Base-by-base conservation (phyloP, 768 basidiomycete genomes). In the Holtermanniella nyarrowii region DNA sequence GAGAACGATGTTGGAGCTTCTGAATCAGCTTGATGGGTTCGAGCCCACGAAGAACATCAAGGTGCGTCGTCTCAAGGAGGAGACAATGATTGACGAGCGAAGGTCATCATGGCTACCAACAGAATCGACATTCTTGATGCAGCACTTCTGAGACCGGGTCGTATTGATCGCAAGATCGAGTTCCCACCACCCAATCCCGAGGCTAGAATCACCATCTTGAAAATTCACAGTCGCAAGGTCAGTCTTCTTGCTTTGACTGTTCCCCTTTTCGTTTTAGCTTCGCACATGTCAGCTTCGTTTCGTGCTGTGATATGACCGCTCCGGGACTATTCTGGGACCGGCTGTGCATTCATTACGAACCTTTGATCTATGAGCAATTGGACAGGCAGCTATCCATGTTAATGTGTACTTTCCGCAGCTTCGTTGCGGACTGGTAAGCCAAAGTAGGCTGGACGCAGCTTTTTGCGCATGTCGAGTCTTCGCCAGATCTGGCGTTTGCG, bases 141-240 rank as follows among this genome's bases (percentile, higher is more conserved):
- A 48, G 91, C 93, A 0, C 77, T 97, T 22, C 78, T 96, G 16
- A 82, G 91, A 44, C 89, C 91, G 3, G 91, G 91, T 26, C 88
- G 91, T 65, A 95, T 97, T 60, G 91, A 97, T 72, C 76, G 85
- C 40, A 96, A 96, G 76, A 99, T 99, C 59, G 93, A 99, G 72
- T 96, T 99, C 76, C 93, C 93, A 14, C 93, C 95, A 25, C 93
- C 93, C 46, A 72, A 72, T 2, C 93, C 93, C 0, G 91, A 96
- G 69, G 91, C 91, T 2, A 85, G 91, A 66, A 86, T 96, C 23
- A 85, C 87, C n/a, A 97, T 97, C 70, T 80, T 97, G 26, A 84
- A 90, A 41, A 96, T 96, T 57, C 93, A 97, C 67, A 93, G 88
- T 20, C 80, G 93, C 59, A 97, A 97, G 79, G 87, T 84, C 41